Base-by-base conservation (phyloP, 495 filamentous ascomycete genomes). In the Talaromyces nanjingensis region DNA sequence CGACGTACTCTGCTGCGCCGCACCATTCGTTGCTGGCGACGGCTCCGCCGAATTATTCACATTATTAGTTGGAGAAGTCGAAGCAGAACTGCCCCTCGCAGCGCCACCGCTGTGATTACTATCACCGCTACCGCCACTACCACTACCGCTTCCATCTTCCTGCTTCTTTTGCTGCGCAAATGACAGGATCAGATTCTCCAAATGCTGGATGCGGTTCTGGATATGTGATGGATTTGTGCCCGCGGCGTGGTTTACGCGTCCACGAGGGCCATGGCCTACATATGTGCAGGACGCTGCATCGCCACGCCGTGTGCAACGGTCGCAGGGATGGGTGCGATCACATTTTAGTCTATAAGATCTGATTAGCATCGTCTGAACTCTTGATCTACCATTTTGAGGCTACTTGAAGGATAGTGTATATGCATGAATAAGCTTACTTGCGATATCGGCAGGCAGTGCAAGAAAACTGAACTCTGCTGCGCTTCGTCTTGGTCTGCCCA, bases 1-100 rank as follows among this genome's bases (percentile, higher is more conserved):
- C 20, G 64, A 61, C 7, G 73, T 63, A 39, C 70, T 70, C 29
- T 59, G 63, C 2, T 65, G 61, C 14, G 68, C 63, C 24, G 47
- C 25, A 47, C 83, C 25, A 47, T 83, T 84, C 20, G 85, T 79
- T 6, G 90, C 81, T 24, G 87, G 85, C 64, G 93, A 89, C 18
- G 4, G 31, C 12, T 27, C 20, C 11, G 11, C 27, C 4, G n/a
- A 18, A 8, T 27, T 11, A 8, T 27, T 25, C 11, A 14, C 20
- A 31, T 56, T 18, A 29, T 56, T 56, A 29, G 16, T 16, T 56
- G 53, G 20, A 25, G 53, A 24, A 29, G 14, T 56, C 11, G 53
- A 24, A 22, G 59, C 7, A 24, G 7, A 5, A 39, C 20, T 59
- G 24, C 54, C 24, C 6, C 54, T 24, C 12, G 59, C 59, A 47